A percentile compares a stretch with the other conserved stretches of the same genome.
phyloP scores from a whole-genome alignment of 164 flowering plant species.

The Vitis rotundifolia region DNA sequence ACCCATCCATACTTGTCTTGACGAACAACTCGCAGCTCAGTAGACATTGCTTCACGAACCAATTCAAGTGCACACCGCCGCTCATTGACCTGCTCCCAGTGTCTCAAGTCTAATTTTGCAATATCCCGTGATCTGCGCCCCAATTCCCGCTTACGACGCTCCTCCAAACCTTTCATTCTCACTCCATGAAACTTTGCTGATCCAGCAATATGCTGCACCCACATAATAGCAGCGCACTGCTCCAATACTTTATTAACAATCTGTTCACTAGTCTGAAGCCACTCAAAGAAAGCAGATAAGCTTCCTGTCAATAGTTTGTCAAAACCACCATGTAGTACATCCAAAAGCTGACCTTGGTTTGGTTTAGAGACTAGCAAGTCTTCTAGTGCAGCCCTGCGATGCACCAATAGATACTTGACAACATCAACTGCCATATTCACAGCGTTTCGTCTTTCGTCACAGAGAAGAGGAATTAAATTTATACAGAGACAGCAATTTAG shows the following conservation, averaged over 20 bases:
- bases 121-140: slow-evolving; percentile 67
- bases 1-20: slow-evolving; percentile 99
- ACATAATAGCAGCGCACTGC: slow-evolving; percentile 90
- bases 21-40: slow-evolving; percentile 92
- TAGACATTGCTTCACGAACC: slow-evolving; percentile 89
- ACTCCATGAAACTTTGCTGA: slow-evolving; percentile 92
- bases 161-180: slow-evolving; percentile 91
- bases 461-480: slow-evolving; percentile 82
- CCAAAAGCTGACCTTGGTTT: slow-evolving; percentile 75
- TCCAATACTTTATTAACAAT: slow-evolving; percentile 79
- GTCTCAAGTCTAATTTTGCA: slow-evolving; percentile 62
- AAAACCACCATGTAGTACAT: slow-evolving; percentile 95
- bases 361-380: slow-evolving; percentile 90
- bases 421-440: slow-evolving; percentile 76
- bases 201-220: slow-evolving; percentile 93
- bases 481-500: slow-evolving; percentile 87
- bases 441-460: slow-evolving; percentile 58
- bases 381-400: slow-evolving; percentile 87
- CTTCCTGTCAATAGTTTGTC: slow-evolving; percentile 79
- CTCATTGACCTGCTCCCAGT: slow-evolving; percentile 92
- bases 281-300: slow-evolving; percentile 66
- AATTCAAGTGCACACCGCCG: slow-evolving; percentile 88
- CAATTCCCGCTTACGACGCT: slow-evolving; percentile 87
- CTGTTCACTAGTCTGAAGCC: slow-evolving; percentile 78
- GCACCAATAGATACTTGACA: slow-evolving; percentile 79